Percentiles rank a stretch among this genome's conserved stretches.
Conservation (phyloP, 2,329 filamentous ascomycete species). For the Microdochium bolleyi region DNA sequence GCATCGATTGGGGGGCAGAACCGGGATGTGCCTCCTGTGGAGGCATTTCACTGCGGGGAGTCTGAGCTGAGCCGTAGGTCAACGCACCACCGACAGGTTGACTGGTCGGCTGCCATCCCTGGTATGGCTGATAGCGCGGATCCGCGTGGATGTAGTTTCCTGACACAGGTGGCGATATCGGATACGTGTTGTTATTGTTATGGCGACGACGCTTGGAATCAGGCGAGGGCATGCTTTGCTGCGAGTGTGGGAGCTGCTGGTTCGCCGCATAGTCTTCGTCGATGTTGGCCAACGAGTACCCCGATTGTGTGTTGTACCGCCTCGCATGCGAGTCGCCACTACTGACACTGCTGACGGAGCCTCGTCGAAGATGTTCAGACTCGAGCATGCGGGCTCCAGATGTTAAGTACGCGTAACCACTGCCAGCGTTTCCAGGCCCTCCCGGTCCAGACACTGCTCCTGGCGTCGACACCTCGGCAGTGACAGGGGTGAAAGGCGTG, state of each 20-base stretch:
- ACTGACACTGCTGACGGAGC: slow-evolving; percentile 13
- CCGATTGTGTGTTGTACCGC: slow-evolving; percentile 35
- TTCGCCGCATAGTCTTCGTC: slow-evolving; percentile 24
- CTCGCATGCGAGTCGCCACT: slow-evolving; percentile 55
- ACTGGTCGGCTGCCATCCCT: background rate
- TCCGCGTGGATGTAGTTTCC: slow-evolving; percentile 14
- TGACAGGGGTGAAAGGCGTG: slow-evolving; percentile 32
- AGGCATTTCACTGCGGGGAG: background rate
- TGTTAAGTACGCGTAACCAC: slow-evolving; percentile 7
- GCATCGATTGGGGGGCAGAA: background rate
- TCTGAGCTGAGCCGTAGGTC: background rate
- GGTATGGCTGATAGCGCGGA: slow-evolving; percentile 20
- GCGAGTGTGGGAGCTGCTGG: background rate
- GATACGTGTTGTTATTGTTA: slow-evolving; percentile 18
- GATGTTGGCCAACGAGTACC: slow-evolving; percentile 30
- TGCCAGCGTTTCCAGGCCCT: background rate
- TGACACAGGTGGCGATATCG: slow-evolving; percentile 30
- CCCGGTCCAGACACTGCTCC: background rate
- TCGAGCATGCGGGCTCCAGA: slow-evolving; percentile 18
- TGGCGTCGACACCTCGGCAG: slow-evolving; percentile 4
- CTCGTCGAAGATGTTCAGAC: slow-evolving; percentile 19
- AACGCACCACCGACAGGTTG: background rate
- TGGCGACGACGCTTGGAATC: slow-evolving; percentile 24
- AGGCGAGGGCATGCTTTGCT: slow-evolving; percentile 2
- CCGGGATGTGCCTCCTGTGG: background rate